Evolutionary conservation across 371 early-diverging fungal species (phyloP).

Genomic region (Mucor plumbeus): DNA sequence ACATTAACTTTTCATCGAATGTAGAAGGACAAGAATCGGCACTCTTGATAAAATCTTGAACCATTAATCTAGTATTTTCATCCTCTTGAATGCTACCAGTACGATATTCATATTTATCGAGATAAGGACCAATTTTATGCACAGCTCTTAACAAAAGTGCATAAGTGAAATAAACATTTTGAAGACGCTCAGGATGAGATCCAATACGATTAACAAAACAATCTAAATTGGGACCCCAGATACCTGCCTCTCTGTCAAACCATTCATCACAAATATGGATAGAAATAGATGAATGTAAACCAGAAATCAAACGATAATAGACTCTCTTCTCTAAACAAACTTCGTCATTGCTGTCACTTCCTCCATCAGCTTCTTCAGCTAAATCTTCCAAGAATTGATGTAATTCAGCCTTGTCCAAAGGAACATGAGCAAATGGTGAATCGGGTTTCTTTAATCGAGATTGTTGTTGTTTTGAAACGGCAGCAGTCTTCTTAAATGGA

Average conservation of each 20-base stretch:
- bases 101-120: slow-evolving; percentile 73
- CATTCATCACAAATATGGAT: slow-evolving; percentile 95
- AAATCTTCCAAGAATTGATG: slow-evolving; percentile 51
- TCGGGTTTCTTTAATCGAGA: slow-evolving; percentile 35
- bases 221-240: slow-evolving; percentile 89
- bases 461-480: not conserved
- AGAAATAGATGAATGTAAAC: slow-evolving; percentile 96
- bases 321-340: slow-evolving; percentile 90
- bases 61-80: slow-evolving; percentile 53
- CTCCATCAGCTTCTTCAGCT: slow-evolving; percentile 54
- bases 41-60: slow-evolving; percentile 62
- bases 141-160: slow-evolving; percentile 85
- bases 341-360: slow-evolving; percentile 44
- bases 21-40: slow-evolving; percentile 73
- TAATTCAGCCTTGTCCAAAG: slow-evolving; percentile 37
- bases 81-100: slow-evolving; percentile 65
- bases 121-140: slow-evolving; percentile 79
- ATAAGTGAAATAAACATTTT: slow-evolving; percentile 94
- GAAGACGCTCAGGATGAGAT: slow-evolving; percentile 86
- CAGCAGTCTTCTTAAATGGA: not conserved
- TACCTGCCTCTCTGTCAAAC: slow-evolving; percentile 81
- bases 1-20: slow-evolving; percentile 90
- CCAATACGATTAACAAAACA: slow-evolving; percentile 92
- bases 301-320: slow-evolving; percentile 93
- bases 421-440: slow-evolving; percentile 44